Conservation (phyloP, 108 stramenopile genomes). For the Fragilaria radians region DNA sequence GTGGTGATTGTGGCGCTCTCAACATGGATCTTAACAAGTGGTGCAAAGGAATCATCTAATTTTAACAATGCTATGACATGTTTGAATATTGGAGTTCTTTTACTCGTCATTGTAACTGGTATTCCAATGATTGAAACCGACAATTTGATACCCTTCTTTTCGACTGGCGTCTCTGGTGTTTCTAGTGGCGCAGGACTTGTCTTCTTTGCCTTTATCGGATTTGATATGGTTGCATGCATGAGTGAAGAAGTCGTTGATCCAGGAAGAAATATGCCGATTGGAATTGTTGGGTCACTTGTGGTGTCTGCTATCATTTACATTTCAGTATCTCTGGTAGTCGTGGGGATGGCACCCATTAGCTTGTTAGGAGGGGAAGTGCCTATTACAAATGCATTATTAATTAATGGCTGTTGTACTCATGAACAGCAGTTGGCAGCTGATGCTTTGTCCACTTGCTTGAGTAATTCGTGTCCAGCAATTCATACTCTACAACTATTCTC, state of each 20-base stretch:
- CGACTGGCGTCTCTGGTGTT: conserved; percentile 29
- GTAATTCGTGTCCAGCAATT: conserved; percentile 8
- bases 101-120: conserved; percentile 34
- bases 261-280: conserved; percentile 69
- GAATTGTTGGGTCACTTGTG: conserved; percentile 71
- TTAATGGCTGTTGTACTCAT: conserved; percentile 46
- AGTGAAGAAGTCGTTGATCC: conserved; percentile 88
- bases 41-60: conserved; percentile 66
- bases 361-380: conserved; percentile 40
- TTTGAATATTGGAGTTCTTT: conserved; percentile 51
- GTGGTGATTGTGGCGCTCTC: conserved; percentile 44
- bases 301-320: conserved; percentile 71
- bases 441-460: conserved; percentile 11
- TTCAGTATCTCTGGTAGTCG: conserved; percentile 66
- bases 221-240: conserved; percentile 85
- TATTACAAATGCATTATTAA: conserved; percentile 38
- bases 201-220: conserved; percentile 92
- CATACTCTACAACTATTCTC: conserved; percentile 7
- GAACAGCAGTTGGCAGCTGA: conserved; percentile 15
- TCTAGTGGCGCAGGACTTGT: conserved; percentile 45
- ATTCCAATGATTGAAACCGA: conserved; percentile 23
- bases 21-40: conserved; percentile 45
- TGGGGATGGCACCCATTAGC: conserved; percentile 73
- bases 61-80: conserved; percentile 75
- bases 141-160: conserved; percentile 39